phyloP scores from a whole-genome alignment of 768 basidiomycete species.

The Lepiota brunneoincarnata region DNA sequence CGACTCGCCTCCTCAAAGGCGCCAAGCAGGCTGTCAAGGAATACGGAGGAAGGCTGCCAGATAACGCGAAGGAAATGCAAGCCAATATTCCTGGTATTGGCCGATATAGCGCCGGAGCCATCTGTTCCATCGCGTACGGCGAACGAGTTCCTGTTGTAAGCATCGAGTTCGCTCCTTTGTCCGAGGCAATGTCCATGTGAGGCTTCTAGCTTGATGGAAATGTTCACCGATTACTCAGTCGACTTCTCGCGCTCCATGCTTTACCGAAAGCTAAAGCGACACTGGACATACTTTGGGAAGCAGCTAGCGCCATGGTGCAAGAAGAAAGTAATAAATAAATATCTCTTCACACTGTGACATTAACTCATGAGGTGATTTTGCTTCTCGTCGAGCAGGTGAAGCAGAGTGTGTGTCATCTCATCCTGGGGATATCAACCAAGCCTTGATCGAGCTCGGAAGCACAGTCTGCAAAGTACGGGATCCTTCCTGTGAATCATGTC shows the following conservation, averaged over 20 bases:
- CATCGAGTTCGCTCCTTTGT: slow-evolving; percentile 13
- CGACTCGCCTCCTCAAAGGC: slow-evolving; percentile 77
- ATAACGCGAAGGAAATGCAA: slow-evolving; percentile 79
- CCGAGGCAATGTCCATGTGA: neutral
- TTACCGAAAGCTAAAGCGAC: slow-evolving; percentile 77
- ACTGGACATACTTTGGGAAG: slow-evolving; percentile 80
- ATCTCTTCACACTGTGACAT: neutral
- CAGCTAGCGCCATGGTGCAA: slow-evolving; percentile 68
- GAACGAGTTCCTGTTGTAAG: slow-evolving; percentile 81
- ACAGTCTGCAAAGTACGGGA: slow-evolving; percentile 88
- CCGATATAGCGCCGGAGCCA: slow-evolving; percentile 83
- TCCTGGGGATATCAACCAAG: slow-evolving; percentile 89
- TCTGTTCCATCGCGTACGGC: slow-evolving; percentile 87
- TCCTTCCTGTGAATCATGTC: slow-evolving; percentile 73
- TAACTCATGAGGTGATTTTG: neutral
- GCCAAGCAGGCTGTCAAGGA: slow-evolving; percentile 75
- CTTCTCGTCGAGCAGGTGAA: slow-evolving; percentile 1
- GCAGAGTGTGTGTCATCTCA: slow-evolving; percentile 13
- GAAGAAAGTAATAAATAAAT: slow-evolving; percentile 21
- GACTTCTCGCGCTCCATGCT: slow-evolving; percentile 80
- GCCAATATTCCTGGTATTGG: slow-evolving; percentile 84
- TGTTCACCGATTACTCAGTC: slow-evolving; percentile 80
- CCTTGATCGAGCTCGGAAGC: slow-evolving; percentile 91
- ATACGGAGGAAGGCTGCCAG: slow-evolving; percentile 69
- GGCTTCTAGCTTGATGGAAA: slow-evolving; percentile 79